Percentiles rank a stretch among this genome's conserved stretches.
Conservation (phyloP, 2,329 filamentous ascomycete genomes). For the Dactylellina leptospora region DNA sequence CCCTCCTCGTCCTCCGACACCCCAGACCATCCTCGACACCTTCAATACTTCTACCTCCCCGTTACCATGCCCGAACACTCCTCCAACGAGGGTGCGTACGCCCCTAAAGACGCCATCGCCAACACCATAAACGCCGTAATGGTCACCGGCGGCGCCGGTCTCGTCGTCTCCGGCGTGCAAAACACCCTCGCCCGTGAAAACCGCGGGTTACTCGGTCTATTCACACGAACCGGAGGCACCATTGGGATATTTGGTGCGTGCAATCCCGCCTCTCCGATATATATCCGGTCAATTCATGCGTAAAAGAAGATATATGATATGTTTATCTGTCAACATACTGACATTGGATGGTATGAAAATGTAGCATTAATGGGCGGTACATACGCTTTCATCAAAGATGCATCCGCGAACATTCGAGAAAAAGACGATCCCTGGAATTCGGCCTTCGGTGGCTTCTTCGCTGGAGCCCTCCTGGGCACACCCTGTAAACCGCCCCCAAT, state of each 20-base stretch:
- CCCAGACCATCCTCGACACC: neutral
- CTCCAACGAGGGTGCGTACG: constrained; percentile 68
- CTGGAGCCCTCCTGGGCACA: constrained; percentile 76
- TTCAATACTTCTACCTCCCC: neutral
- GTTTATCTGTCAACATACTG: too few relatives aligned
- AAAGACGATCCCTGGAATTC: constrained; percentile 82
- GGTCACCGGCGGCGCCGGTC: constrained; percentile 68
- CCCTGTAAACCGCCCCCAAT: constrained; percentile 66
- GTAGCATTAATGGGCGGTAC: constrained; percentile 76
- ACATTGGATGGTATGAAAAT: too few relatives aligned
- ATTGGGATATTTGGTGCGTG: constrained; percentile 73
- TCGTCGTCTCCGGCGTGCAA: constrained; percentile 79
- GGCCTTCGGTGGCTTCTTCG: constrained; percentile 77
- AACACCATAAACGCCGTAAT: constrained; percentile 30
- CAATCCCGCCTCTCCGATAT: neutral
- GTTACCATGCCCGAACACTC: constrained; percentile 21
- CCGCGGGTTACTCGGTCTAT: constrained; percentile 79
- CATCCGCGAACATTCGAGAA: constrained; percentile 83
- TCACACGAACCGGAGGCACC: constrained; percentile 79
- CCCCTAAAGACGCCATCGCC: constrained; percentile 65
- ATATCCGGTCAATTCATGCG: neutral
- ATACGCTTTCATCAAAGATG: constrained; percentile 79
- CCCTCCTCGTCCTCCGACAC: neutral
- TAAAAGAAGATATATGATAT: too few relatives aligned
- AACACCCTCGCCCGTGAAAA: constrained; percentile 87